Conservation (phyloP, 768 basidiomycete genomes). For the Ephemerocybe angulata region DNA sequence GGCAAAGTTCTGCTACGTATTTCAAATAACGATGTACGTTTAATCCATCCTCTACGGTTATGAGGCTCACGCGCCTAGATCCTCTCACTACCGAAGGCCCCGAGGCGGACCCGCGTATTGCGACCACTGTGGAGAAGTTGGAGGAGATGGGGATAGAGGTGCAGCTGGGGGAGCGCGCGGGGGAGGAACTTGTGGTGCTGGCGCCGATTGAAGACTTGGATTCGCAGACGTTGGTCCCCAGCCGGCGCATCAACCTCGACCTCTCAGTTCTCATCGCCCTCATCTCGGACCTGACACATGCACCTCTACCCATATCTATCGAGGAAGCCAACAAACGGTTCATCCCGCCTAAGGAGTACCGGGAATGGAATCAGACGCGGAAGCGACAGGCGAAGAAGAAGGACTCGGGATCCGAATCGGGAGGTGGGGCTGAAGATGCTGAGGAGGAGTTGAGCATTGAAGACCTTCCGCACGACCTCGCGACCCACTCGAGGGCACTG, state of each 20-base stretch:
- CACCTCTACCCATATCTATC: constrained; percentile 51
- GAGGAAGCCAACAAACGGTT: constrained; percentile 65
- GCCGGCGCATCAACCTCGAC: constrained; percentile 70
- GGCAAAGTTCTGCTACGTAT: too few species aligned
- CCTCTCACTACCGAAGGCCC: constrained; percentile 31
- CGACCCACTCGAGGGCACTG: constrained; percentile 66
- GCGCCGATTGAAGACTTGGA: neutral
- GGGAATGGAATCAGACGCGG: constrained; percentile 54
- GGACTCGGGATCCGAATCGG: too few species aligned
- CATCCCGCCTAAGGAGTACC: constrained; percentile 51
- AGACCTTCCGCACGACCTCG: constrained; percentile 34
- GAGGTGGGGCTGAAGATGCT: neutral
- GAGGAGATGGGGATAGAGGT: constrained; percentile 63
- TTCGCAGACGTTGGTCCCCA: constrained; percentile 36
- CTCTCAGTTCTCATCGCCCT: constrained; percentile 82
- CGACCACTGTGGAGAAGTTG: constrained; percentile 52
- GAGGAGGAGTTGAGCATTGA: constrained; percentile 25
- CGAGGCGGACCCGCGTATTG: constrained; percentile 52
- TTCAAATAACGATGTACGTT: too few species aligned
- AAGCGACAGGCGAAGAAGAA: constrained; percentile 3
- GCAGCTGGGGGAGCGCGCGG: constrained; percentile 55
- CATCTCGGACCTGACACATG: constrained; percentile 78
- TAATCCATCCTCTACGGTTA: too few species aligned
- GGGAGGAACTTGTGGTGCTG: constrained; percentile 16
- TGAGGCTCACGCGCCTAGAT: constrained; percentile 71